Base-by-base conservation (phyloP, 495 filamentous ascomycete species). In the Immersiella caudata region DNA sequence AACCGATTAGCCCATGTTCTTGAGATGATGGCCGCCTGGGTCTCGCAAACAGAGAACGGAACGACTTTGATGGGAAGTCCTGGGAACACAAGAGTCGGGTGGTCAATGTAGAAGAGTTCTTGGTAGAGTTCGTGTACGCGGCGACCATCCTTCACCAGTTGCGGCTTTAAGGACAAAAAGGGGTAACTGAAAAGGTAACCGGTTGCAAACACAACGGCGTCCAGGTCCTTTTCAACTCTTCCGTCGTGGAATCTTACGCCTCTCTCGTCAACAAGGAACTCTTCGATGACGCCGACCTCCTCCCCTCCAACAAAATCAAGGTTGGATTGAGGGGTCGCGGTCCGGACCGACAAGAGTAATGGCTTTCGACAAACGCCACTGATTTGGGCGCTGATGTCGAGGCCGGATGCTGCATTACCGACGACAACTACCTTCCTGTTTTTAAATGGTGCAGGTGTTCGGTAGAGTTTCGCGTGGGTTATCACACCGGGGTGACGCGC, bases 341-440 rank as follows among this genome's bases (percentile, higher is more conserved):
- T 76, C n/a, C 65, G 79, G 21, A 80, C 81, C 0, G 80, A 81
- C 0, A 84, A 62, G 14, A 86, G 68, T 20, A 85, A 68, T 14
- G 80, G 81, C 27, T 76, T 68, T 22, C 70, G 60, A 64, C 77
- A 81, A 4, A 84, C 79, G 12, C 52, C 60, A 25, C 80, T 85
- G 70, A 97, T 93, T 67, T 97, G 93, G 9, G 85, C 77, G 6
- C 88, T 88, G 64, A 97, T 91, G 71, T 97, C 93, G 18, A 92
- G 75, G 9, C 91, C 93, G 0, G 92, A 96, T 1, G 92, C 87
- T 0, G 87, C 86, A 64, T 88, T 91, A 21, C 93, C 93, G 0
- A 97, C 88, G 0, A 96, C 82, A 22, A 97, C 78, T 22, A 83
- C 81, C 52, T 81, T 82, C 65, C 84, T 83, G 16, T 73, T 70